Evolutionary conservation across 2,329 filamentous ascomycete genomes (phyloP).

Genomic region (Cladosporium sp.): DNA sequence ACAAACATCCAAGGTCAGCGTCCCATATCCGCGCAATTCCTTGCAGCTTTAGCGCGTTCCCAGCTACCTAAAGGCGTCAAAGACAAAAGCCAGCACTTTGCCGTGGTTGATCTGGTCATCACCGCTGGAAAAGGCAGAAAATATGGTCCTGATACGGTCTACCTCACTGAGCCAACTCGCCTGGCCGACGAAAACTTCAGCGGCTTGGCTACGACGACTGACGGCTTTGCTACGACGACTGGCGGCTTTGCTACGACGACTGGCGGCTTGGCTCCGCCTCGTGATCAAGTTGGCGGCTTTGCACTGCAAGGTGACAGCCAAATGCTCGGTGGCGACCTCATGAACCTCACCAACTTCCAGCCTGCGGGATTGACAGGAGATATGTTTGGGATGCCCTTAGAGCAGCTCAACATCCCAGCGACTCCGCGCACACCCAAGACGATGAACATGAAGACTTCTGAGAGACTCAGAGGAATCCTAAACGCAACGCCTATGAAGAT

Average conservation of each 20-base stretch:
- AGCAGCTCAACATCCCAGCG: not conserved
- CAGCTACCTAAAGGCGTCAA: slow-evolving; percentile 39
- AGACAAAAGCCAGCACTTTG: slow-evolving; percentile 31
- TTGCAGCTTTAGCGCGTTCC: slow-evolving; percentile 41
- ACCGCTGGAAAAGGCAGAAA: slow-evolving; percentile 33
- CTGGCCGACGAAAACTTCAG: slow-evolving; percentile 21
- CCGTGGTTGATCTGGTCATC: slow-evolving; percentile 32
- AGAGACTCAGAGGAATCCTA: not conserved
- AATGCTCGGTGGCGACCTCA: not conserved
- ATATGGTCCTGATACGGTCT: slow-evolving; percentile 24
- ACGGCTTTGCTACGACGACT: too few relatives aligned
- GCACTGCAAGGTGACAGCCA: not conserved
- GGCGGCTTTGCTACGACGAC: too few relatives aligned
- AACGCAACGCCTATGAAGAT: not conserved
- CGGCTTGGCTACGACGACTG: not conserved
- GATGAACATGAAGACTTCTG: not conserved
- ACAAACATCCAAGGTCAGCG: slow-evolving; percentile 34
- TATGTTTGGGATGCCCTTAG: not conserved
- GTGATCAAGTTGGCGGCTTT: not conserved
- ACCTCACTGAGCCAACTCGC: slow-evolving; percentile 25
- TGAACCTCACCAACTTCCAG: not conserved
- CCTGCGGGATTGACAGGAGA: not conserved
- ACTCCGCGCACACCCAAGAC: not conserved
- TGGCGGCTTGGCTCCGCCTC: not conserved
- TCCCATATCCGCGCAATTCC: slow-evolving; percentile 40